Evolutionary conservation across 352 stramenopile genomes (phyloP), one percentile per base, ranked within the genome.

Genomic region (Blastocystis sp.): DNA sequence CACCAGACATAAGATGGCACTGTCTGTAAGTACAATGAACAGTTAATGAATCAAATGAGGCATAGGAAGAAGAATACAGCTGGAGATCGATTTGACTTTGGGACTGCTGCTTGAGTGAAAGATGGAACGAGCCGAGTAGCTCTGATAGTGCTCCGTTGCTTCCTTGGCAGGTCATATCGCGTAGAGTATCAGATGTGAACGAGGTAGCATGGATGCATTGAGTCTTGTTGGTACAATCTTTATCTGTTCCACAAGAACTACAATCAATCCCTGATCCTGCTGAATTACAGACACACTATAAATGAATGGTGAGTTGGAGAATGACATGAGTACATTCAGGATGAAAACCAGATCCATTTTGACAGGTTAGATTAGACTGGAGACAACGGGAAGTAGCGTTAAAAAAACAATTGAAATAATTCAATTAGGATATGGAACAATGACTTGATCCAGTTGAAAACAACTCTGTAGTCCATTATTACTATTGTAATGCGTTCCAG

Each of bases 381-480:
- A 59, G 40, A 40, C 69, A 81, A 5, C 37, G 19, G 15, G 69
- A 9, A 40, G 44, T 81, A 33, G 33, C 19, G 40, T 59, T 59
- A 56, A 81, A 24, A n/a, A 24, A 19, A 81, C 9, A n/a, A n/a
- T n/a, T 6, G 44, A 30, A n/a, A 42, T 13, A 48, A 51, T 64
- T 30, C 17, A 5, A 30, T 40, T 44, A 60, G 69, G 69, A 81
- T 81, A 81, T 81, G 33, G 0, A 3, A 42, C 27, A 1, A 81
- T 5, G 2, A 54, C 35, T 22, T 30, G 22, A 37, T 81, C 40
- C 42, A 42, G n/a, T 27, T 64, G 40, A 33, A 81, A 81, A 59
- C 69, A 81, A 27, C 69, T 81, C 19, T 81, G 69, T 13, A 81
- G 27, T 33, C 42, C 44, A 59, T 81, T 81, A 37, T 81, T 81